A percentile compares a stretch with the other conserved stretches of the same genome.
Evolutionary conservation across 164 flowering plant genomes (phyloP).

Genomic region (Nymphaea colorata): DNA sequence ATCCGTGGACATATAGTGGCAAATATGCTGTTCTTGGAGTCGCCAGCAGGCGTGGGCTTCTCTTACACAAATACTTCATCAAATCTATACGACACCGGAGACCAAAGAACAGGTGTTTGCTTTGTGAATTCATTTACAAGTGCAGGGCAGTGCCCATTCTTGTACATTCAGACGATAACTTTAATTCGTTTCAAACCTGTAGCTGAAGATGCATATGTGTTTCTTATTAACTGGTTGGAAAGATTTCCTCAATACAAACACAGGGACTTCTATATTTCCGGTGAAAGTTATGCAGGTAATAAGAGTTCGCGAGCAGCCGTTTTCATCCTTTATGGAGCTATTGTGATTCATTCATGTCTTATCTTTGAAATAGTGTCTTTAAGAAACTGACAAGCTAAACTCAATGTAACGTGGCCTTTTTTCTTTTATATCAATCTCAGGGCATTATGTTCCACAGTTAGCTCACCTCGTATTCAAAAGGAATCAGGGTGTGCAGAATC

Average conservation of each 20-base stretch:
- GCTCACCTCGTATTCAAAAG: constrained; percentile 52
- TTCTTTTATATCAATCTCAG: constrained; percentile 26
- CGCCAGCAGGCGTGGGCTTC: constrained; percentile 98
- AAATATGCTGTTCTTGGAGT: constrained; percentile 87
- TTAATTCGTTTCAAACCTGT: constrained; percentile 8
- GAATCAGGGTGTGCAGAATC: constrained; percentile 62
- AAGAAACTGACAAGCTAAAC: background rate
- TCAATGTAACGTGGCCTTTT: background rate
- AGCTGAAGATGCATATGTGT: constrained; percentile 92
- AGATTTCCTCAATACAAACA: constrained; percentile 94
- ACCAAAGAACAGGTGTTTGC: constrained; percentile 68
- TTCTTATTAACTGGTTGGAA: constrained; percentile 82
- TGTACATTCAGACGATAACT: background rate
- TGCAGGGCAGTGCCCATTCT: background rate
- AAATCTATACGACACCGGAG: constrained; percentile 72
- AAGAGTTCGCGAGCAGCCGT: background rate
- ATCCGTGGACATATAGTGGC: constrained; percentile 47
- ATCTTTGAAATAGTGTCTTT: background rate
- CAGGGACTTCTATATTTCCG: constrained; percentile 86
- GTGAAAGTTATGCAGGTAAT: constrained; percentile 97
- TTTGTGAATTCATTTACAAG: background rate
- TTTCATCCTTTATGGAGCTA: background rate
- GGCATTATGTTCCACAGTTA: constrained; percentile 94
- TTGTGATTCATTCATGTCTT: background rate
- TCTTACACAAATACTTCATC: constrained; percentile 77